These are phyloP conservation scores for Dichomitus squalens DNA, from an alignment of 1,284 basidiomycete species.

Conservation along the genomic window DNA sequence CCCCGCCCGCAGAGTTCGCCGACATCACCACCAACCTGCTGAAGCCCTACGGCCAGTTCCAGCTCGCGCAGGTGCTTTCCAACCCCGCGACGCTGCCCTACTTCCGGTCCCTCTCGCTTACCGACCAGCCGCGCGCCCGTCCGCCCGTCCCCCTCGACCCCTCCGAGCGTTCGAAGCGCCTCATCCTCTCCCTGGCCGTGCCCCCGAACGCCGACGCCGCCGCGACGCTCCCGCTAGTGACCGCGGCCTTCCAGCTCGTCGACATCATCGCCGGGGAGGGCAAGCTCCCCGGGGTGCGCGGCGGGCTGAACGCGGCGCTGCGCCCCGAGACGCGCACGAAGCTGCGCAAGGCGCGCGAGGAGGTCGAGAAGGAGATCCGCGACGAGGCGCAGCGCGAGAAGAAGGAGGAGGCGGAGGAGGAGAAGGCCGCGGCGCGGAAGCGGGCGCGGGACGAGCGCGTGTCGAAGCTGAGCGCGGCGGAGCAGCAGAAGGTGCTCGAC, in stretches of 20 bases:
- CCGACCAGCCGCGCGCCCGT: slow-evolving; percentile 79
- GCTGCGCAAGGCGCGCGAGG: slow-evolving; percentile 71
- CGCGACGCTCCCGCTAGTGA: slow-evolving; percentile 62
- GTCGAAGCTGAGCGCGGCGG: slow-evolving; percentile 73
- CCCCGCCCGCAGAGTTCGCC: slow-evolving; percentile 58
- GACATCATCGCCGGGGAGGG: slow-evolving; percentile 60
- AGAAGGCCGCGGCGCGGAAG: slow-evolving; percentile 73
- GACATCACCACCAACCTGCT: slow-evolving; percentile 81
- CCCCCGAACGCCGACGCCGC: slow-evolving; percentile 53
- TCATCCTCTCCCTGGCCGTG: slow-evolving; percentile 66
- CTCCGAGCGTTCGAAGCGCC: slow-evolving; percentile 64
- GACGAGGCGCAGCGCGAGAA: slow-evolving; percentile 72
- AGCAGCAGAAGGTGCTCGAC: slow-evolving; percentile 84
- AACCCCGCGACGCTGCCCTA: slow-evolving; percentile 70
- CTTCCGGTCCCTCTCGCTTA: slow-evolving; percentile 81
- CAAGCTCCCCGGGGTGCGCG: slow-evolving; percentile 34
- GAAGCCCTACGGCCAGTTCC: slow-evolving; percentile 59
- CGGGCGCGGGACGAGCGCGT: slow-evolving; percentile 70
- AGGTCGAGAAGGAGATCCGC: slow-evolving; percentile 65
- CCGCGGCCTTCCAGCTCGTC: slow-evolving; percentile 72
- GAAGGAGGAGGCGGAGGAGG: slow-evolving; percentile 72
- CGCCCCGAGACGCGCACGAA: slow-evolving; percentile 82
- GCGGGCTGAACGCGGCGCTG: slow-evolving; percentile 40
- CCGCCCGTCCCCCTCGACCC: slow-evolving; percentile 53
- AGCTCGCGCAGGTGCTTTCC: slow-evolving; percentile 60